Evolutionary conservation across 2,329 filamentous ascomycete genomes (phyloP), one percentile per base, ranked within the genome.

Genomic region (Talaromyces sp.): DNA sequence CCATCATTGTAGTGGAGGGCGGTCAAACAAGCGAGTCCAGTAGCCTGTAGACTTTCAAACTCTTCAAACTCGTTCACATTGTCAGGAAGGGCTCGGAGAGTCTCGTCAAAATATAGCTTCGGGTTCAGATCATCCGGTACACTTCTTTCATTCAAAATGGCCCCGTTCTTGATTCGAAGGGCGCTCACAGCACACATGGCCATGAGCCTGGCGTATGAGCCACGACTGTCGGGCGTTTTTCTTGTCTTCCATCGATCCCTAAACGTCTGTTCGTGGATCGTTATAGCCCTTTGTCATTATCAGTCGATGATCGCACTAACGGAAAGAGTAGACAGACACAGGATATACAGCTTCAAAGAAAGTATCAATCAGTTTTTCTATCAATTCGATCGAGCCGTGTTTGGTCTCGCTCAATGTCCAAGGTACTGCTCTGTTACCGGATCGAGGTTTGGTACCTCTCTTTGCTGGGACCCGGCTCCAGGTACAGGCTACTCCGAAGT

Each of bases 401-500:
- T 31, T 55, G 6, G 39, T 21, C 39, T 50, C 41, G 35, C 35
- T 48, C 22, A 48, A 22, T 28, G 21, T 56, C 53, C 53, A 56
- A 10, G 35, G 35, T 33, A 17, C 19, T 36, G 53, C 53, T 36
- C 21, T 35, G 13, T 36, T 50, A 5, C 9, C 25, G 6, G 17
- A 28, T 7, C 39, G 39, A 55, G 53, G 53, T 35, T 56, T 56
- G 21, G 41, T 56, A 1, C 53, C 53, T 48, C 43, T 39, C 25
- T 48, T 46, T 37, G 31, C 41, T 40, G 43, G 40, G 11, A 48
- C 21, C 19, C 53, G 53, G 13, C 53, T 56, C 53, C 40, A 39
- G 11, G 53, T 56, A 45, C 53, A 56, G 35, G 40, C 41, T 19
- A 56, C 53, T 39, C 41, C 53, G 22, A 48, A 56, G 17, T 56